phyloP scores from a whole-genome alignment of 2,329 filamentous ascomycete genomes.

The Cordyceps cateniannulata region DNA sequence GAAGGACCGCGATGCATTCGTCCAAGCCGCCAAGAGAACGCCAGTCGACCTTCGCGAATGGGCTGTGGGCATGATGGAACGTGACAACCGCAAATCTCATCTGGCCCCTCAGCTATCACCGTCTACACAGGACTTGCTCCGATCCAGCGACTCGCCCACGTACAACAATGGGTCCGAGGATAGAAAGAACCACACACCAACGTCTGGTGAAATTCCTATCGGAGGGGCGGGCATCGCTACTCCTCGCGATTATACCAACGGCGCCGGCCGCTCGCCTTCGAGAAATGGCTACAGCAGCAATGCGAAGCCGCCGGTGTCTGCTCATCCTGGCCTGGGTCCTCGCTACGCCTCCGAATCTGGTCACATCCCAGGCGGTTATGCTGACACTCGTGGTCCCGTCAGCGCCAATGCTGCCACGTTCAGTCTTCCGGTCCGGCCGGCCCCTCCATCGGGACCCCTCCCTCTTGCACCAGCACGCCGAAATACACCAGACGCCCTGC shows the following conservation, averaged over 20 bases:
- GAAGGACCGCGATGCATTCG: conserved; percentile 86
- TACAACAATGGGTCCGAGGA: conserved; percentile 34
- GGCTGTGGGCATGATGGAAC: conserved; percentile 90
- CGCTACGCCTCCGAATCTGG: conserved; percentile 47
- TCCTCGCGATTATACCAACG: conserved; percentile 41
- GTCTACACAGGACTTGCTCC: conserved; percentile 68
- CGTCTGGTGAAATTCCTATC: conserved; percentile 67
- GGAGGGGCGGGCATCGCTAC: conserved; percentile 49
- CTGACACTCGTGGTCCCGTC: conserved; percentile 32
- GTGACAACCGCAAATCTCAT: conserved; percentile 92
- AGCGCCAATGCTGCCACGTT: conserved; percentile 47
- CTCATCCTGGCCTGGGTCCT: conserved; percentile 47
- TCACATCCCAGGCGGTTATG: conserved; percentile 37
- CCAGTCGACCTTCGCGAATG: conserved; percentile 90
- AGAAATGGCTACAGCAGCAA: conserved; percentile 39
- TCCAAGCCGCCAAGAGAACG: conserved; percentile 93
- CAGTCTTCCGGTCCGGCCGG: conserved; percentile 58
- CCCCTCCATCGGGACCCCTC: conserved; percentile 48
- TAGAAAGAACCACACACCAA: conserved; percentile 52
- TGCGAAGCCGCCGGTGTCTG: conserved; percentile 32
- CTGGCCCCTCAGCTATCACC: conserved; percentile 75
- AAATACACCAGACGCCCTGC: conserved; percentile 47
- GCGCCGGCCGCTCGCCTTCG: conserved; percentile 43
- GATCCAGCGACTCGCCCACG: conserved; percentile 55
- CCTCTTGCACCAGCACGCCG: conserved; percentile 56